phyloP scores from a whole-genome alignment of 257 asterid species.

The Gentiana dahurica region DNA sequence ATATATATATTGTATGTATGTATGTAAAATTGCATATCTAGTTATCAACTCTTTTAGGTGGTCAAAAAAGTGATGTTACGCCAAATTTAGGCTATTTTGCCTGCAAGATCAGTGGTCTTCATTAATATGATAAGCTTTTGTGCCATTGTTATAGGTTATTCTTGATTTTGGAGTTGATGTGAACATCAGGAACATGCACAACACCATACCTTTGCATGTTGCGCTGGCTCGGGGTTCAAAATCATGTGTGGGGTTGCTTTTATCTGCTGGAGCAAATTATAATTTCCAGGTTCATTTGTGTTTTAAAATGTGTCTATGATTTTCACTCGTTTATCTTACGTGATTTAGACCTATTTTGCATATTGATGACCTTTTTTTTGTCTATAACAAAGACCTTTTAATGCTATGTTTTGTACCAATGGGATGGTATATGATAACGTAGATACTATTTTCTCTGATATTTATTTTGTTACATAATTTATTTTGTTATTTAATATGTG shows the following conservation, averaged over 20 bases:
- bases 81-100: background rate
- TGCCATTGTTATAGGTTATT: conserved; percentile 45
- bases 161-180: conserved; percentile 96
- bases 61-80: background rate
- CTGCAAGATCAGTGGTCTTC: background rate
- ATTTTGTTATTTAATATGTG: no score
- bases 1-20: no score
- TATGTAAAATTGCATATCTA: no score
- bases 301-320: no score
- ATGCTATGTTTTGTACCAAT: no score
- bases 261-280: conserved; percentile 93
- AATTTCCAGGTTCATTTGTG: conserved; percentile 55
- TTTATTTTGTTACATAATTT: no score
- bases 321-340: no score
- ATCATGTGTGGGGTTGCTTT: conserved; percentile 84
- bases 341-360: background rate
- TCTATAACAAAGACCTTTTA: background rate
- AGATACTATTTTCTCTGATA: no score
- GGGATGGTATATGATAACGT: no score
- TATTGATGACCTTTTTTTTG: background rate
- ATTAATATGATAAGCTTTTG: conserved; percentile 1
- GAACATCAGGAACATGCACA: conserved; percentile 76
- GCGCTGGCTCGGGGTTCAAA: conserved; percentile 99
- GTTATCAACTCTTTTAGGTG: background rate
- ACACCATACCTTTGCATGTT: conserved; percentile 89